Evolutionary conservation across 257 asterid genomes (phyloP).

Genomic region (Ballota nigra): DNA sequence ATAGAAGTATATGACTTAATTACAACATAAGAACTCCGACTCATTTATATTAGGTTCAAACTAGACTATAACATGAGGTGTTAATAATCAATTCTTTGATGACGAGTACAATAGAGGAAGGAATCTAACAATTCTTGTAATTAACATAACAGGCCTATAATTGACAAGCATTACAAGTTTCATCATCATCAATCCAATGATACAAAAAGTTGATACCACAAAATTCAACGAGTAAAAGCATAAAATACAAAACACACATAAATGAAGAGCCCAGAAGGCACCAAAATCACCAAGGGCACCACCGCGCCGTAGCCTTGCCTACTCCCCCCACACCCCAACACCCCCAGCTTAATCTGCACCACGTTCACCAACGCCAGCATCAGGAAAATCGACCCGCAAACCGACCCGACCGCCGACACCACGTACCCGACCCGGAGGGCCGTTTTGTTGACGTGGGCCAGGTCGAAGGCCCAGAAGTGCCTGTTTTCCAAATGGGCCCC

Average conservation of each 20-base stretch:
- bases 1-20: no score
- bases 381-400: conserved; percentile 63
- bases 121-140: no score
- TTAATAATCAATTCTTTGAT: no score
- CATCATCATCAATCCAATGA: no score
- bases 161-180: background rate
- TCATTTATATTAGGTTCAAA: no score
- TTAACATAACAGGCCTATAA: no score
- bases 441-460: conserved; percentile 57
- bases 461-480: conserved; percentile 46
- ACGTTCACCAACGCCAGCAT: conserved; percentile 82
- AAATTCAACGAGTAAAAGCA: conserved; percentile 67
- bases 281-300: conserved; percentile 69
- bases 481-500: conserved; percentile 38
- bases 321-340: conserved; percentile 72
- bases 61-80: no score
- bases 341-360: conserved; percentile 87
- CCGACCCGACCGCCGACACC: conserved; percentile 82
- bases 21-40: no score
- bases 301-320: conserved; percentile 68
- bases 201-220: no score
- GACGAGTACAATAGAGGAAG: no score
- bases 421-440: conserved; percentile 75
- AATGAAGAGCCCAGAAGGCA: conserved; percentile 62
- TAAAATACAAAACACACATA: conserved; percentile 64